Evolutionary conservation across 2,329 filamentous ascomycete genomes (phyloP).

Genomic region (Fusarium sulawesiense): DNA sequence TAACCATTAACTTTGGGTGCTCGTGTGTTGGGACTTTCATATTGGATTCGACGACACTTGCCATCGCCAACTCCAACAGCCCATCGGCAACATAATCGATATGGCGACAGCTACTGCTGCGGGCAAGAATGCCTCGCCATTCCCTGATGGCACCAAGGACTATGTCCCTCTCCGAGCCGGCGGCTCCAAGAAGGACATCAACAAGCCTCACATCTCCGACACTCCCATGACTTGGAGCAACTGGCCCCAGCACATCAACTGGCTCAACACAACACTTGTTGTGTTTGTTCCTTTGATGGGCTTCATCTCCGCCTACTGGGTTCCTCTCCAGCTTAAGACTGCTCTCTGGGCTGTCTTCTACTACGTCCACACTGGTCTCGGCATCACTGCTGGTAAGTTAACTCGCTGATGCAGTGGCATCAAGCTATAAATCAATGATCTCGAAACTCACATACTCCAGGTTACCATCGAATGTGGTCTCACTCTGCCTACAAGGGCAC

Average conservation of each 20-base stretch:
- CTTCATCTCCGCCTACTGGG: slow-evolving; percentile 80
- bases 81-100: slow-evolving; percentile 18
- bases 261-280: slow-evolving; percentile 88
- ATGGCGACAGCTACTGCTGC: slow-evolving; percentile 56
- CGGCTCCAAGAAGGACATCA: slow-evolving; percentile 37
- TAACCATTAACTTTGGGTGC: slow-evolving; percentile 34
- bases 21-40: slow-evolving; percentile 32
- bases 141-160: slow-evolving; percentile 66
- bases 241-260: slow-evolving; percentile 94
- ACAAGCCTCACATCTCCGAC: slow-evolving; percentile 79
- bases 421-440: neutral
- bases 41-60: slow-evolving; percentile 29
- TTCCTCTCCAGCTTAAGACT: slow-evolving; percentile 78
- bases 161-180: slow-evolving; percentile 61
- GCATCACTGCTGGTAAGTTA: slow-evolving; percentile 77
- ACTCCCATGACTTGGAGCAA: slow-evolving; percentile 82
- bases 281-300: slow-evolving; percentile 80
- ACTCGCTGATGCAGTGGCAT: neutral
- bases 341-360: slow-evolving; percentile 79
- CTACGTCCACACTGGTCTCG: slow-evolving; percentile 86
- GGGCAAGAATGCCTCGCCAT: slow-evolving; percentile 53
- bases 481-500: slow-evolving; percentile 85
- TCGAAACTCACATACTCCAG: slow-evolving; percentile 29
- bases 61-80: slow-evolving; percentile 8
- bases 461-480: slow-evolving; percentile 80